phyloP scores from a whole-genome alignment of 306 rosid genomes.

The Vachellia collinsii region DNA sequence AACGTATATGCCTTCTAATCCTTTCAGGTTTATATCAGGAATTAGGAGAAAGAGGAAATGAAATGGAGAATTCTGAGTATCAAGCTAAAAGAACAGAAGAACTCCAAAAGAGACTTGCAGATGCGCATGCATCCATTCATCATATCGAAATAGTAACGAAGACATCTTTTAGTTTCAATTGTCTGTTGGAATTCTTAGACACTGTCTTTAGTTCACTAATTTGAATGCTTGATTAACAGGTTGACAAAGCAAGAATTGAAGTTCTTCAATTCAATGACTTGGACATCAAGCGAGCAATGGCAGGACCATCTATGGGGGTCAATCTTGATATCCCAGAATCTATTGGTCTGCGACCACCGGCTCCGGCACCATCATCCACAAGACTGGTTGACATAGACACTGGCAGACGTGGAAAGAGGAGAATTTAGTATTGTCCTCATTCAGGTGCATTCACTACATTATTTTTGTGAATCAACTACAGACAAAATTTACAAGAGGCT shows the following conservation, averaged over 20 bases:
- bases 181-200: constrained; percentile 4
- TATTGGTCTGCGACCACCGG: constrained; percentile 66
- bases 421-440: constrained; percentile 51
- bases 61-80: constrained; percentile 87
- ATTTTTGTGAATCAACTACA: constrained; percentile 33
- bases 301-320: constrained; percentile 55
- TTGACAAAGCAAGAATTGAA: constrained; percentile 63
- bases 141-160: constrained; percentile 92
- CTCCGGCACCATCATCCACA: constrained; percentile 56
- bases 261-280: constrained; percentile 55
- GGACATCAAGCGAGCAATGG: constrained; percentile 62
- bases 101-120: constrained; percentile 72
- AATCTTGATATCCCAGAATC: constrained; percentile 96
- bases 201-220: constrained; percentile 26
- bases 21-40: constrained; percentile 81
- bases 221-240: constrained; percentile 53
- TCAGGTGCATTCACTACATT: constrained; percentile 25
- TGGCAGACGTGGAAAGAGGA: constrained; percentile 75
- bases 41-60: constrained; percentile 86
- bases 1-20: constrained; percentile 18
- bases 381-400: constrained; percentile 80
- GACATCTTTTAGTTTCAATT: constrained; percentile 26
- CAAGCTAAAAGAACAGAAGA: constrained; percentile 70
- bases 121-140: constrained; percentile 81
- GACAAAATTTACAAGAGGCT: constrained; percentile 25